A percentile compares a stretch with the other conserved stretches of the same genome.
Conservation (phyloP, 2,329 filamentous ascomycete genomes). For the Septoria linicola region DNA sequence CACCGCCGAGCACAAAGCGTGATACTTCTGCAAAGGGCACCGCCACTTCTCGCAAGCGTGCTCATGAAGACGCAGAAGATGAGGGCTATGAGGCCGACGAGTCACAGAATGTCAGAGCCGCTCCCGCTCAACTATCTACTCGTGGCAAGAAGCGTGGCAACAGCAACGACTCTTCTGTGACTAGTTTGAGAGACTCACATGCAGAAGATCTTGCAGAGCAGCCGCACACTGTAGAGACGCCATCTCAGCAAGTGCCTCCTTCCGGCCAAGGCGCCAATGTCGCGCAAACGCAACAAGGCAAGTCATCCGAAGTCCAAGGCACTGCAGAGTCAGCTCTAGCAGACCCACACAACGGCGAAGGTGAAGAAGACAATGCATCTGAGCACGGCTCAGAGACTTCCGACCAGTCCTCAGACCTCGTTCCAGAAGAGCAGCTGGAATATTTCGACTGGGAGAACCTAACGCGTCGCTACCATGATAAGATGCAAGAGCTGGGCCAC, state of each 20-base stretch:
- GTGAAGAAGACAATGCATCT: background rate
- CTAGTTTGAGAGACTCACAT: constrained; percentile 10
- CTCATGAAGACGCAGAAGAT: constrained; percentile 15
- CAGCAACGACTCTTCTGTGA: constrained; percentile 9
- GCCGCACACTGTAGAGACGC: background rate
- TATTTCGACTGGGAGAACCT: constrained; percentile 78
- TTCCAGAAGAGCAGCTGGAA: constrained; percentile 44
- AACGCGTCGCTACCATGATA: constrained; percentile 64
- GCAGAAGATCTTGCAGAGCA: constrained; percentile 1
- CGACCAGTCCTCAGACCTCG: constrained; percentile 26
- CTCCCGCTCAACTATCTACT: background rate
- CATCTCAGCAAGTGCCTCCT: constrained; percentile 11
- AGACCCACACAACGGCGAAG: background rate
- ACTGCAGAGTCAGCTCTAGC: background rate
- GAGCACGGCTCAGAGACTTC: constrained; percentile 5
- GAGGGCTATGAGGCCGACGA: constrained; percentile 5
- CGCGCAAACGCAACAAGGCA: background rate
- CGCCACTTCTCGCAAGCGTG: constrained; percentile 17
- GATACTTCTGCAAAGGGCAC: background rate
- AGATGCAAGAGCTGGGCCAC: constrained; percentile 61
- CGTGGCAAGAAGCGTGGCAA: constrained; percentile 7
- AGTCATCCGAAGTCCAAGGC: constrained; percentile 21
- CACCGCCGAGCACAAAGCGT: constrained; percentile 2
- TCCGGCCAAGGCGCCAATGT: constrained; percentile 9
- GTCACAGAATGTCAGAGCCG: background rate